These are phyloP conservation scores for Tuber borchii DNA, from an alignment of 495 filamentous ascomycete genomes.

Conservation along the genomic window DNA sequence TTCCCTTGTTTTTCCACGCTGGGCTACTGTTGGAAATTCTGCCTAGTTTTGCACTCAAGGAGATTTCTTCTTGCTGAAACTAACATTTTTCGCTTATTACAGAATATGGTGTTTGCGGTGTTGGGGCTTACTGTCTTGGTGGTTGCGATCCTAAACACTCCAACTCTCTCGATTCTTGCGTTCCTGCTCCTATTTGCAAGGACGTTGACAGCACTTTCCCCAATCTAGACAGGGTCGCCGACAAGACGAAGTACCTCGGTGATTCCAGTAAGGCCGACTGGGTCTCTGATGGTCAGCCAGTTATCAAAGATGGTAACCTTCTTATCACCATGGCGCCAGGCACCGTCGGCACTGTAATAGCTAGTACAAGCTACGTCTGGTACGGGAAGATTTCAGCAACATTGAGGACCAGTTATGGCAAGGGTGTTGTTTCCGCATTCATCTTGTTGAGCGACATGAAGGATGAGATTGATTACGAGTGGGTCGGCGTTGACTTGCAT, in stretches of 20 bases:
- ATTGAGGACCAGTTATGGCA: constrained; percentile 76
- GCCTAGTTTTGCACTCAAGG: background rate
- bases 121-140: constrained; percentile 90
- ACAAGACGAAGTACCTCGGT: constrained; percentile 77
- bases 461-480: constrained; percentile 98
- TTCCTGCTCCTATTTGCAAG: constrained; percentile 76
- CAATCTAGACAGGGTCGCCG: constrained; percentile 58
- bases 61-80: constrained; percentile 14
- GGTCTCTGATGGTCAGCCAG: constrained; percentile 73
- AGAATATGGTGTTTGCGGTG: constrained; percentile 89
- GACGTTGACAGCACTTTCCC: constrained; percentile 64
- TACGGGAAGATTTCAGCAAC: constrained; percentile 85
- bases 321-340: constrained; percentile 80
- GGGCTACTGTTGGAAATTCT: background rate
- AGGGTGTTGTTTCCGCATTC: constrained; percentile 90
- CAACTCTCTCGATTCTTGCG: constrained; percentile 72
- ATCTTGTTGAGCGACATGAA: constrained; percentile 91
- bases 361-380: constrained; percentile 88
- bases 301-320: constrained; percentile 56
- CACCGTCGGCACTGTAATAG: constrained; percentile 78
- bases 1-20: background rate
- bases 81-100: constrained; percentile 25
- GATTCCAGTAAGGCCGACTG: constrained; percentile 72
- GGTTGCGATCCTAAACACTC: constrained; percentile 87
- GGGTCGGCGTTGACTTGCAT: constrained; percentile 69